Conservation (phyloP, 129 eudicot genomes). For the Flaveria trinervia region DNA sequence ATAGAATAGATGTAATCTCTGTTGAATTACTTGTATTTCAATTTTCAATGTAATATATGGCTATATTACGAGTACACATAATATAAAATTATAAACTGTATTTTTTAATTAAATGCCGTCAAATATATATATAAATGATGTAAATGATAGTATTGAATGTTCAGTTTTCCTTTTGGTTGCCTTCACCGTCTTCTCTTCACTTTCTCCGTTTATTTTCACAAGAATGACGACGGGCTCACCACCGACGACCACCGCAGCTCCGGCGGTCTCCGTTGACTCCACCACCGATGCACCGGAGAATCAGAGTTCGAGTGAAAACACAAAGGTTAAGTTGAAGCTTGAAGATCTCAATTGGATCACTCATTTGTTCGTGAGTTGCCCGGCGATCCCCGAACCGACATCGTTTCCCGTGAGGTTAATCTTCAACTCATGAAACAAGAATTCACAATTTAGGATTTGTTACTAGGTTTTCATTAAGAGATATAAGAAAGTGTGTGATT, state of each 20-base stretch:
- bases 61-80: too few species aligned
- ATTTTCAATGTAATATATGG: too few species aligned
- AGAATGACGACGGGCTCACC: slow-evolving; percentile 39
- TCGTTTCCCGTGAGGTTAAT: slow-evolving; percentile 68
- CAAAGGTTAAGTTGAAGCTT: slow-evolving; percentile 51
- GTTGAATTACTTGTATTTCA: too few species aligned
- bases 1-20: too few species aligned
- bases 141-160: slow-evolving; percentile 14
- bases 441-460: not conserved
- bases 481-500: slow-evolving; percentile 5
- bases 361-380: slow-evolving; percentile 92
- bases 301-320: slow-evolving; percentile 35
- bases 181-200: slow-evolving; percentile 24
- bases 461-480: not conserved
- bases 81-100: too few species aligned
- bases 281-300: slow-evolving; percentile 43
- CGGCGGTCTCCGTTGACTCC: slow-evolving; percentile 38
- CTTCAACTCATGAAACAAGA: not conserved
- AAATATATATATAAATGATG: not conserved
- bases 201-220: slow-evolving; percentile 6
- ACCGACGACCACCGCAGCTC: slow-evolving; percentile 11
- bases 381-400: slow-evolving; percentile 65
- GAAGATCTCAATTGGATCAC: slow-evolving; percentile 84
- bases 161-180: slow-evolving; percentile 27
- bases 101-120: too few species aligned